phyloP scores from a whole-genome alignment of 2,329 filamentous ascomycete genomes.

The Didymosphaeria variabile region DNA sequence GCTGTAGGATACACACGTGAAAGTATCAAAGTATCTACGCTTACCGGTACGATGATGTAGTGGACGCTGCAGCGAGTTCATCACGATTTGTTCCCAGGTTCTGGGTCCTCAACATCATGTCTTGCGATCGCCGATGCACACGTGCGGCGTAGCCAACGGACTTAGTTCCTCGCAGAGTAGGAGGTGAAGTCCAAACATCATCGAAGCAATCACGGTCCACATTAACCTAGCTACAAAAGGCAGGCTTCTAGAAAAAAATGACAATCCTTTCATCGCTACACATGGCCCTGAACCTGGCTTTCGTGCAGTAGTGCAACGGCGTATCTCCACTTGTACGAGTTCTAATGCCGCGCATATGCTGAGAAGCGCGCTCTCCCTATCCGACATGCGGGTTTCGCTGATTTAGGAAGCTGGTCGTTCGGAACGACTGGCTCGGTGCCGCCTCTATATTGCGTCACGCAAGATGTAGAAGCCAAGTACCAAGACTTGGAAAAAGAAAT shows the following conservation, averaged over 20 bases:
- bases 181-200: not conserved
- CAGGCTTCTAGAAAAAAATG: not conserved
- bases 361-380: constrained; percentile 6
- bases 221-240: not conserved
- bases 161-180: not conserved
- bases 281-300: not conserved
- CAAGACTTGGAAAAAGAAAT: not conserved
- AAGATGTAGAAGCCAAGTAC: not conserved
- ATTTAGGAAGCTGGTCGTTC: constrained; percentile 12
- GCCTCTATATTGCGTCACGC: constrained; percentile 3
- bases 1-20: too few species aligned
- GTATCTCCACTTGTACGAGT: constrained; percentile 1
- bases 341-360: constrained; percentile 3
- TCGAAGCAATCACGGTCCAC: not conserved
- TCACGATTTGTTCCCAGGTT: not conserved
- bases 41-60: not conserved
- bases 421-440: not conserved
- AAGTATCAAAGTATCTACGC: too few species aligned
- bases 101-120: not conserved
- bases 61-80: not conserved
- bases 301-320: constrained; percentile 5
- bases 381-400: constrained; percentile 3
- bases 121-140: not conserved
- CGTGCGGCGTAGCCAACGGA: constrained; percentile 5
- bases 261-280: constrained; percentile 1